Conservation (phyloP, 2,329 filamentous ascomycete species). For the Sporothrix schenckii region DNA sequence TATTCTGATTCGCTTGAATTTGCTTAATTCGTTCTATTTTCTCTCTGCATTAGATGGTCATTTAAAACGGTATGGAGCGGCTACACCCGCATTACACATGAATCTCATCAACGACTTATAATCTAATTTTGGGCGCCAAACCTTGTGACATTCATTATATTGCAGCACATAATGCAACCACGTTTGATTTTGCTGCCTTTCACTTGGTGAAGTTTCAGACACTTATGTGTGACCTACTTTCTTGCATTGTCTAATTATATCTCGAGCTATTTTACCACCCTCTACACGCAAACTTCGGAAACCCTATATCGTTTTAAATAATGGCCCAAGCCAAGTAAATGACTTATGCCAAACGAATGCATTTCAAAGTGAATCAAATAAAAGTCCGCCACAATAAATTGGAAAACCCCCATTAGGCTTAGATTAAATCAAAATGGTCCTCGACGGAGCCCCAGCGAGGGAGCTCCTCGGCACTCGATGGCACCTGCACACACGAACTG, state of each 20-base stretch:
- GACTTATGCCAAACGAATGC: too few species aligned
- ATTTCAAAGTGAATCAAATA: neutral
- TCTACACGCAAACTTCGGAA: neutral
- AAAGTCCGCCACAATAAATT: neutral
- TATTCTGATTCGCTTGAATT: neutral
- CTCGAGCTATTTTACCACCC: neutral
- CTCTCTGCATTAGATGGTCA: neutral
- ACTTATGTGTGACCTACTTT: neutral
- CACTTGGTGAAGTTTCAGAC: neutral
- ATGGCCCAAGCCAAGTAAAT: neutral
- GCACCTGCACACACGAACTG: slow-evolving; percentile 46
- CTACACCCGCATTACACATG: neutral
- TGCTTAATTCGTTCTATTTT: neutral
- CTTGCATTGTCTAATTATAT: neutral
- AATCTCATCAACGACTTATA: neutral
- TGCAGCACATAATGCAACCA: neutral
- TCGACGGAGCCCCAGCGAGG: slow-evolving; percentile 44
- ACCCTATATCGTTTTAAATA: too few species aligned
- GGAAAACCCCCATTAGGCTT: neutral
- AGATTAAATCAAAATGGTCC: slow-evolving; percentile 37
- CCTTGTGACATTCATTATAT: neutral
- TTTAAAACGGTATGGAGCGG: slow-evolving; percentile 13
- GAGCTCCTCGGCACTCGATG: slow-evolving; percentile 43
- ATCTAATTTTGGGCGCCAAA: neutral
- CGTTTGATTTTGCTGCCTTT: neutral